phyloP scores from a whole-genome alignment of 805 yeast genomes.

The Zygosaccharomyces pseudorouxii region DNA sequence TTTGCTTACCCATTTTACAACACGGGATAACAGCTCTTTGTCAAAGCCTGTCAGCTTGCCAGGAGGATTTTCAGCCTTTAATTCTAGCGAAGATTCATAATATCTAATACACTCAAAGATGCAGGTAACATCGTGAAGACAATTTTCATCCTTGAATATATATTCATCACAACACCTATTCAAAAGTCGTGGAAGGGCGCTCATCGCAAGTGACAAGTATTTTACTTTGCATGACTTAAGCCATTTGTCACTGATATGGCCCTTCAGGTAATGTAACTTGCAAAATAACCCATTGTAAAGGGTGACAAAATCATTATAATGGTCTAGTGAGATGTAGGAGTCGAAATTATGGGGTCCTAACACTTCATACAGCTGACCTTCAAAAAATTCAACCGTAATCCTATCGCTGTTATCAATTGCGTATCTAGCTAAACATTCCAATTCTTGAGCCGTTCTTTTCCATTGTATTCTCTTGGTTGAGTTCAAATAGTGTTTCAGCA shows the following conservation, averaged over 20 bases:
- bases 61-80: background rate
- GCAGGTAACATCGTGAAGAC: background rate
- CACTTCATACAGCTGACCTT: background rate
- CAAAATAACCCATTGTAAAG: slow-evolving; percentile 2
- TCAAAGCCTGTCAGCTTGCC: background rate
- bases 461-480: background rate
- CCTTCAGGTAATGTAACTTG: slow-evolving; percentile 3
- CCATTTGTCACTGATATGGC: background rate
- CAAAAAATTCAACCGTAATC: background rate
- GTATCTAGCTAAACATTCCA: background rate
- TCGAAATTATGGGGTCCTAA: background rate
- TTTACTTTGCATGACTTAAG: background rate
- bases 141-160: slow-evolving; percentile 2
- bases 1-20: slow-evolving; percentile 2
- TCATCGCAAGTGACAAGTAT: background rate
- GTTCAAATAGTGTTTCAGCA: background rate
- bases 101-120: slow-evolving; percentile 2
- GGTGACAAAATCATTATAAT: background rate
- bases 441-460: slow-evolving; percentile 1
- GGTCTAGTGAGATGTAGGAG: background rate
- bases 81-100: background rate
- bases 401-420: background rate
- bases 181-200: background rate
- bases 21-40: background rate
- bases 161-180: slow-evolving; percentile 5